These are phyloP conservation scores for Berkeleyomyces basicola DNA, from an alignment of 2,329 filamentous ascomycete genomes.

Conservation along the genomic window DNA sequence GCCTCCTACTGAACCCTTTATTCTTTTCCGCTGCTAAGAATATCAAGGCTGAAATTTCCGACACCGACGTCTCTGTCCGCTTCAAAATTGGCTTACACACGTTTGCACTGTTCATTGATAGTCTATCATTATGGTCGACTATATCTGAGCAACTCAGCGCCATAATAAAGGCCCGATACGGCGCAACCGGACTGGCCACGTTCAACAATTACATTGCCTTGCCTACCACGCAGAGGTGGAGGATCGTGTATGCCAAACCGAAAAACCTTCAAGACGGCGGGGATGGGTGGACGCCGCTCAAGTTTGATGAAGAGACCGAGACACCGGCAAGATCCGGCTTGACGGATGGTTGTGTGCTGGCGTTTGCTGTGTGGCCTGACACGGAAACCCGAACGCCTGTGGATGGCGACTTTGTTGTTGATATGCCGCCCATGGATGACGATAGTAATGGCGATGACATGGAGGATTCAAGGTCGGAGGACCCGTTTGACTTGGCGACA, in stretches of 20 bases:
- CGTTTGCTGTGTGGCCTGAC: slow-evolving; percentile 29
- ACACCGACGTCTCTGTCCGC: slow-evolving; percentile 43
- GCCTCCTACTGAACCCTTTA: background rate
- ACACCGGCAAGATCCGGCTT: slow-evolving; percentile 28
- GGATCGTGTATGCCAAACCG: slow-evolving; percentile 31
- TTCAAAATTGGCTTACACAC: slow-evolving; percentile 60
- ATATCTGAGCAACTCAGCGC: slow-evolving; percentile 42
- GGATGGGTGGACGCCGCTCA: slow-evolving; percentile 33
- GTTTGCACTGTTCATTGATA: slow-evolving; percentile 48
- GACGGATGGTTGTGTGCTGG: slow-evolving; percentile 31
- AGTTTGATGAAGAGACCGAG: slow-evolving; percentile 22
- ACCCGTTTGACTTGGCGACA: background rate
- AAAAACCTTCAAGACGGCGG: slow-evolving; percentile 28
- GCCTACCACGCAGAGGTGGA: slow-evolving; percentile 21
- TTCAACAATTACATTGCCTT: slow-evolving; percentile 23
- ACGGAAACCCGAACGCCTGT: slow-evolving; percentile 23
- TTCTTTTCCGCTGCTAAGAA: too few relatives aligned
- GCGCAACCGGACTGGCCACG: slow-evolving; percentile 29
- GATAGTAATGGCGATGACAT: slow-evolving; percentile 20
- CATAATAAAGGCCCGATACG: slow-evolving; percentile 40
- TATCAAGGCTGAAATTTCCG: background rate
- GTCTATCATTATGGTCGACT: slow-evolving; percentile 37
- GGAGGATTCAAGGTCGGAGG: background rate
- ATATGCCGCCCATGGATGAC: slow-evolving; percentile 30
- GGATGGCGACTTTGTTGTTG: slow-evolving; percentile 28